Evolutionary conservation across 768 basidiomycete genomes (phyloP).

Genomic region (Hericium rajendrae): DNA sequence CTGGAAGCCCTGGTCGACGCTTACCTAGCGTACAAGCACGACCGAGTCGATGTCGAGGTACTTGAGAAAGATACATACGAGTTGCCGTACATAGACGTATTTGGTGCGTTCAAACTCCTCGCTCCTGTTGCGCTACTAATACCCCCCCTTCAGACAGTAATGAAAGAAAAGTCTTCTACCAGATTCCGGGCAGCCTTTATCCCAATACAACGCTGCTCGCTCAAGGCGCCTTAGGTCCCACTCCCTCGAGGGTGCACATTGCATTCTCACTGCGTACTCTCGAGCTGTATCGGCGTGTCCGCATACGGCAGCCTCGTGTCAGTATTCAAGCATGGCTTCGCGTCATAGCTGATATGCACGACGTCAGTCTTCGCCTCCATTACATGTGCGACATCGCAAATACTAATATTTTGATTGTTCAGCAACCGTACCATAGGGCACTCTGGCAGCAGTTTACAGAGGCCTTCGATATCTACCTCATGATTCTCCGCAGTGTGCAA

Average conservation of each 20-base stretch:
- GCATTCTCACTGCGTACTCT: neutral
- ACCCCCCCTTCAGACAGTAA: neutral
- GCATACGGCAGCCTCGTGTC: neutral
- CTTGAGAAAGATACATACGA: neutral
- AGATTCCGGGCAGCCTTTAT: neutral
- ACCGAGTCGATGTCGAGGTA: neutral
- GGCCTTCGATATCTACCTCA: neutral
- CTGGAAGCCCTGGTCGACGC: neutral
- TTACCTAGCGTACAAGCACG: neutral
- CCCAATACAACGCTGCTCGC: neutral
- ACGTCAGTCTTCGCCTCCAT: neutral
- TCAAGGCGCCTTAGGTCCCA: neutral
- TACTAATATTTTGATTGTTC: no score
- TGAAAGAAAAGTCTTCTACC: neutral
- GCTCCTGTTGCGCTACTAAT: no score
- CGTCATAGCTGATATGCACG: neutral
- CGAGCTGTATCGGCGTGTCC: neutral
- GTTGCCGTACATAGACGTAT: neutral
- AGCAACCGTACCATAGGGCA: neutral
- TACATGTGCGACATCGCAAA: no score
- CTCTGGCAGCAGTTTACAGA: neutral
- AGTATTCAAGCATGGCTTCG: neutral
- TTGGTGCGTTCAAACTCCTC: no score
- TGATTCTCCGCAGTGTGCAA: neutral
- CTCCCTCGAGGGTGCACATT: neutral